phyloP scores from a whole-genome alignment of 2,329 filamentous ascomycete species.

The Sclerotinia sclerotiorum region DNA sequence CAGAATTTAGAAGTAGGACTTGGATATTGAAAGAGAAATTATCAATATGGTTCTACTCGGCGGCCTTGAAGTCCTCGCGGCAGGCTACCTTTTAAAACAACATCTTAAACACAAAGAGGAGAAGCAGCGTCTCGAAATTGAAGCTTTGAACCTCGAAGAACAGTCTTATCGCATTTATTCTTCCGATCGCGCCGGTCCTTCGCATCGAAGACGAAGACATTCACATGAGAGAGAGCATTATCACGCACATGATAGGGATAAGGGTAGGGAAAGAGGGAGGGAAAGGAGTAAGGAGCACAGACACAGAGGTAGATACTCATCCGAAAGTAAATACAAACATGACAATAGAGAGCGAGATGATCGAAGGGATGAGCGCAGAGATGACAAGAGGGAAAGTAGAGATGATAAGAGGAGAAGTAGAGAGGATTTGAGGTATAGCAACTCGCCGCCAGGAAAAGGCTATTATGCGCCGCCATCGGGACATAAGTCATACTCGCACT shows the following conservation, averaged over 20 bases:
- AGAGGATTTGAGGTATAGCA: slow-evolving; percentile 15
- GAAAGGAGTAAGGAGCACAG: slow-evolving; percentile 18
- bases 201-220: slow-evolving; percentile 16
- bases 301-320: slow-evolving; percentile 9
- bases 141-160: slow-evolving; percentile 30
- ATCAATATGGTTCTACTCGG: slow-evolving; percentile 51
- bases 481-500: neutral
- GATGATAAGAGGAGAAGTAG: slow-evolving; percentile 20
- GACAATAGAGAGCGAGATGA: slow-evolving; percentile 8
- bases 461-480: slow-evolving; percentile 8
- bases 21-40: neutral
- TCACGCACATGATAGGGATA: neutral
- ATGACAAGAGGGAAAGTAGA: slow-evolving; percentile 18
- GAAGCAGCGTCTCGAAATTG: slow-evolving; percentile 40
- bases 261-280: neutral
- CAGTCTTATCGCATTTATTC: slow-evolving; percentile 24
- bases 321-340: slow-evolving; percentile 14
- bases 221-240: slow-evolving; percentile 4
- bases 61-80: slow-evolving; percentile 38
- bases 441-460: slow-evolving; percentile 1
- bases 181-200: slow-evolving; percentile 18
- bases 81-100: slow-evolving; percentile 38
- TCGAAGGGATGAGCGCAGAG: slow-evolving; percentile 4
- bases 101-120: slow-evolving; percentile 38
- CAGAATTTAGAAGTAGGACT: neutral